Evolutionary conservation across 208 protist genomes (phyloP), one percentile per base, ranked within the genome.

Genomic region (Crithidia expoeki): DNA sequence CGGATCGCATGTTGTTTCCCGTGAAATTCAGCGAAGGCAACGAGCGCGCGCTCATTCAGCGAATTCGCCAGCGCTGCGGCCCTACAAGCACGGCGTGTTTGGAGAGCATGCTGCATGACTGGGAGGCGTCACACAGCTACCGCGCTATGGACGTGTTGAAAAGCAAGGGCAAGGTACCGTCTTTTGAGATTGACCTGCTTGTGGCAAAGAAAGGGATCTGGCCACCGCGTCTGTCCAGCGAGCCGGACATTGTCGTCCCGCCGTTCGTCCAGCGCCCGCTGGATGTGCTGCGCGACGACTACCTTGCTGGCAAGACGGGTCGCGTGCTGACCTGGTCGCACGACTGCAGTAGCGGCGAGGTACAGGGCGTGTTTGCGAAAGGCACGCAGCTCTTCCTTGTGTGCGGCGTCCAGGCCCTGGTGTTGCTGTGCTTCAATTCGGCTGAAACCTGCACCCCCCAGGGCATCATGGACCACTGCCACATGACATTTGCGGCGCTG

Each of bases 51-150:
- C 67, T 96, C 38, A 81, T 95, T 44, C 76, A 86, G 58, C 87
- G 79, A 19, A 83, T 96, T 19, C 76, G 79, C 38, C 80, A 93
- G 61, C 76, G 79, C 25, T 92, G 76, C 51, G 94, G 94, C 36
- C 62, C 88, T 1, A 74, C 81, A 1, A 93, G 77, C 78, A 96
- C 88, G 17, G 81, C 87, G 23, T 86, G 86, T 47, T 64, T 97
- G 30, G 88, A 96, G 58, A 90, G 91, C 52, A 96, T 97, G 86
- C 79, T 96, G 50, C 68, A 93, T 63, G 94, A 97, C 69, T 71
- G 86, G 23, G 75, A 88, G 68, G 58, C 85, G 4, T 81, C 83
- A 14, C 80, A 78, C 47, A 69, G 59, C 36, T 89, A 86, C 70
- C 74, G 72, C 49, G 79, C 77, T 4, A 80, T 77, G 67, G 78